Conservation (phyloP, 305 asterid species). For the Rubia tinctorum region DNA sequence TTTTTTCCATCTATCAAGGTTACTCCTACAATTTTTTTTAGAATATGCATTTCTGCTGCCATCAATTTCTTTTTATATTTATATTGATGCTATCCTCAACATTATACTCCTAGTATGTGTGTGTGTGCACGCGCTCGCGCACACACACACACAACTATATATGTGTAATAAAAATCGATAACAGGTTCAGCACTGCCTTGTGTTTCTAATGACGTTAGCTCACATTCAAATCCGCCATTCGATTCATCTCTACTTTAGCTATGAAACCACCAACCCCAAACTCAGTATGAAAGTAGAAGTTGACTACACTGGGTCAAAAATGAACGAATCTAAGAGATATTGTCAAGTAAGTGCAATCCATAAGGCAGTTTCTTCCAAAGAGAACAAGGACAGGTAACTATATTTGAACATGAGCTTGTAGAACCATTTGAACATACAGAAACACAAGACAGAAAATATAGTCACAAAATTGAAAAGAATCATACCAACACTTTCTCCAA, state of each 20-base stretch:
- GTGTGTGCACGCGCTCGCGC: too few species aligned
- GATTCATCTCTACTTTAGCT: neutral
- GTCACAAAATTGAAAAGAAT: constrained; percentile 17
- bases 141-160: neutral
- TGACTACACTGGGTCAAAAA: neutral
- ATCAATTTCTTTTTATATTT: neutral
- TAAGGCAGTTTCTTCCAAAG: neutral
- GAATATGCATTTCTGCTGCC: neutral
- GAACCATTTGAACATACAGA: neutral
- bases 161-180: neutral
- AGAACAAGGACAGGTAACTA: constrained; percentile 6
- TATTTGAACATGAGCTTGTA: neutral
- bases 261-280: neutral
- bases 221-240: neutral
- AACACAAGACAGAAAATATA: neutral
- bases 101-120: neutral
- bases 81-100: neutral
- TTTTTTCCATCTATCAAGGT: too few species aligned
- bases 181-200: neutral
- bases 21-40: too few species aligned
- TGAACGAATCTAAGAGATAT: neutral
- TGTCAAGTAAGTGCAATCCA: neutral
- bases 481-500: constrained; percentile 87
- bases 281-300: neutral
- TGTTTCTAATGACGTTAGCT: neutral